A percentile compares a stretch with the other conserved stretches of the same genome.
phyloP scores from a whole-genome alignment of 192 early-diverging fungal species.

The Dissophora ornata region DNA sequence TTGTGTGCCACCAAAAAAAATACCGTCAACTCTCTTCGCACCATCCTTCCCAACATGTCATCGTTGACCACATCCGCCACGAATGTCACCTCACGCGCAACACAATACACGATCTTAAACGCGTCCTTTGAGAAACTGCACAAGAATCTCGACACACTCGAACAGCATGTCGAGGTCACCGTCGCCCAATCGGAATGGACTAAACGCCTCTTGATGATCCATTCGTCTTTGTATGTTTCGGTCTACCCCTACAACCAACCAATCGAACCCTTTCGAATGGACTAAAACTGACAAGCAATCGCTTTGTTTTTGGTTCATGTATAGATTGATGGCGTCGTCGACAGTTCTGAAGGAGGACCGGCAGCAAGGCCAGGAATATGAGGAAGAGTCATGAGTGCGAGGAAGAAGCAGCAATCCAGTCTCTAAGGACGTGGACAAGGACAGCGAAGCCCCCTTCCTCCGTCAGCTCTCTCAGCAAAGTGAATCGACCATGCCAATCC shows the following conservation, averaged over 20 bases:
- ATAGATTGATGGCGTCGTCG: conserved; percentile 35
- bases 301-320: background rate
- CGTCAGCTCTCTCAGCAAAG: too few relatives aligned
- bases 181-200: conserved; percentile 48
- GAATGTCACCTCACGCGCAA: conserved; percentile 22
- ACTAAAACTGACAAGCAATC: too few relatives aligned
- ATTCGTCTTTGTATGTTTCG: conserved; percentile 28
- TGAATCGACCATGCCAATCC: too few relatives aligned
- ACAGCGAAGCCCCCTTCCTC: too few relatives aligned
- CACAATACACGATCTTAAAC: conserved; percentile 49
- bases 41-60: background rate
- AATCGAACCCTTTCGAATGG: too few relatives aligned
- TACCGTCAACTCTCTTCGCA: too few relatives aligned
- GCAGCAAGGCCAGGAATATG: conserved; percentile 5
- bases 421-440: too few relatives aligned
- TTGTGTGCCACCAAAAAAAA: conserved; percentile 2
- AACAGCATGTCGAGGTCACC: conserved; percentile 38
- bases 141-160: conserved; percentile 34
- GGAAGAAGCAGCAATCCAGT: conserved; percentile 3
- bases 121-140: conserved; percentile 43
- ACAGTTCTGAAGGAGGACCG: conserved; percentile 19
- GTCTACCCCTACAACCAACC: too few relatives aligned
- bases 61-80: conserved; percentile 9
- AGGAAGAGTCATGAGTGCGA: conserved; percentile 22
- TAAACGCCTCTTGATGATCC: conserved; percentile 28